Evolutionary conservation across 306 rosid genomes (phyloP).

Genomic region (Sicyos baderoa): DNA sequence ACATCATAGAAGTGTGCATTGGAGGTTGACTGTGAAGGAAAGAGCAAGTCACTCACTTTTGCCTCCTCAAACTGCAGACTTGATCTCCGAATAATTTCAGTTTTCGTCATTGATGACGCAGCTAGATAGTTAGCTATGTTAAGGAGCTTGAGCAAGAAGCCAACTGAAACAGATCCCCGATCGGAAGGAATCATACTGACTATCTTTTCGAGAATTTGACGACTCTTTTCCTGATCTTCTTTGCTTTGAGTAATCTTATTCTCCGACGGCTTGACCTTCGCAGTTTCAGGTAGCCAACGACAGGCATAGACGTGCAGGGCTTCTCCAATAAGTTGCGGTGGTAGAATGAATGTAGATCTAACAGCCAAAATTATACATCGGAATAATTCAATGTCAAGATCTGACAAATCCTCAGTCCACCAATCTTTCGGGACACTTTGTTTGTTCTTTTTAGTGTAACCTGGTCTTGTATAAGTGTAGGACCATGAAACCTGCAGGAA

Average conservation of each 20-base stretch:
- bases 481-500: constrained; percentile 72
- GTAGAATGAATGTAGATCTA: constrained; percentile 58
- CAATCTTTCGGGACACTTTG: constrained; percentile 89
- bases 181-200: constrained; percentile 85
- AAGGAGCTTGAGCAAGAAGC: constrained; percentile 73
- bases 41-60: constrained; percentile 59
- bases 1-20: constrained; percentile 53
- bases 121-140: constrained; percentile 47
- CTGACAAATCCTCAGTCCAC: constrained; percentile 96
- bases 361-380: constrained; percentile 66
- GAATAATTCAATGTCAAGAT: constrained; percentile 77
- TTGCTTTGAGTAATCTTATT: constrained; percentile 25
- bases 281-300: constrained; percentile 63
- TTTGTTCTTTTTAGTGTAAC: constrained; percentile 59
- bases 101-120: constrained; percentile 57
- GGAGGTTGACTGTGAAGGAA: constrained; percentile 53
- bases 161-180: constrained; percentile 74
- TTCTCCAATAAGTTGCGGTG: constrained; percentile 92
- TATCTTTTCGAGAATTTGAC: constrained; percentile 59
- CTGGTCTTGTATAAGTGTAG: constrained; percentile 95
- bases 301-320: constrained; percentile 90
- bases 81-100: constrained; percentile 66
- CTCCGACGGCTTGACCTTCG: constrained; percentile 24
- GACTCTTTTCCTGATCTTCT: constrained; percentile 37
- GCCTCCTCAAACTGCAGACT: constrained; percentile 90